Evolutionary conservation across 805 yeast genomes (phyloP).

Genomic region (Zygoascus ofunaensis): DNA sequence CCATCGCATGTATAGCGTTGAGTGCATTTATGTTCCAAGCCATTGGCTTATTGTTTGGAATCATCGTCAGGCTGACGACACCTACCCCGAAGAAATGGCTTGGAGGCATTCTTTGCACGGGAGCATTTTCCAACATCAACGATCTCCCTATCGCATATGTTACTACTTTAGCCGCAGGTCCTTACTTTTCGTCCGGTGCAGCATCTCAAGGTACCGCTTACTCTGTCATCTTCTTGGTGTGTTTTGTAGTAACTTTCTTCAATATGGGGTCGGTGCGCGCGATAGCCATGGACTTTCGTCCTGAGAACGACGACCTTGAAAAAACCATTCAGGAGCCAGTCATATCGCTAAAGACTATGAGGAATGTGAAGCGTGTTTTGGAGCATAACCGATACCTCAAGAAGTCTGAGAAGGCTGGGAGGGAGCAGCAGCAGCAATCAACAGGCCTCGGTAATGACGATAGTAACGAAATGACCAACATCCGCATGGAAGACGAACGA

Average conservation of each 20-base stretch:
- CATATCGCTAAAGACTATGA: neutral
- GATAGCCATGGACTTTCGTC: constrained; percentile 58
- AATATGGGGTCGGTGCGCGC: constrained; percentile 67
- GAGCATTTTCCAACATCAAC: constrained; percentile 68
- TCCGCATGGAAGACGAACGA: too few species aligned
- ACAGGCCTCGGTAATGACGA: neutral
- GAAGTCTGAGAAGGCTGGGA: neutral
- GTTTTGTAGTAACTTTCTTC: constrained; percentile 60
- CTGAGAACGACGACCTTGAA: constrained; percentile 1
- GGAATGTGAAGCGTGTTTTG: neutral
- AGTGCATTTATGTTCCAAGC: constrained; percentile 38
- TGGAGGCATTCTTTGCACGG: constrained; percentile 67
- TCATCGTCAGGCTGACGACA: constrained; percentile 37
- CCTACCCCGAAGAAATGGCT: constrained; percentile 65
- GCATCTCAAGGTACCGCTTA: constrained; percentile 76
- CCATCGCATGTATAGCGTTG: constrained; percentile 55
- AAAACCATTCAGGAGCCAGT: neutral
- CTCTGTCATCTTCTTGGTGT: constrained; percentile 64
- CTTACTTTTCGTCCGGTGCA: constrained; percentile 45
- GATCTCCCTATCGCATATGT: constrained; percentile 80
- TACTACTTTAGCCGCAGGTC: constrained; percentile 53
- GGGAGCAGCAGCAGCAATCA: neutral
- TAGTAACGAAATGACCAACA: neutral
- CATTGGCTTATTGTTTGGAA: constrained; percentile 37
- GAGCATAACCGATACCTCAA: neutral